Percentiles rank a stretch among this genome's conserved stretches.
Conservation (phyloP, 2,329 filamentous ascomycete genomes). For the Alternaria ventricosa region DNA sequence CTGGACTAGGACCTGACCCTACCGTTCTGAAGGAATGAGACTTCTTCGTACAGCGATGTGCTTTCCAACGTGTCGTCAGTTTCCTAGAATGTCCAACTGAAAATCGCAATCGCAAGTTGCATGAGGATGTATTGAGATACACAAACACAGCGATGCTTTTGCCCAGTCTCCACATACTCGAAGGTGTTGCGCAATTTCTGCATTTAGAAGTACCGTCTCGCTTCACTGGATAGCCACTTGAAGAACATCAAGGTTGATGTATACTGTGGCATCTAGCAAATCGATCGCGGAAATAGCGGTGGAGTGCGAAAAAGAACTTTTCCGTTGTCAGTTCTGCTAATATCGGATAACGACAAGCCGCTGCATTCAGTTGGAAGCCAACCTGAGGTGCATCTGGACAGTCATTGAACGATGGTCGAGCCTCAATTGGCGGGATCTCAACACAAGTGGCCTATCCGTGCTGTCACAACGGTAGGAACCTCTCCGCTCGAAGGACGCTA, state of each 20-base stretch:
- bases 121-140: not conserved
- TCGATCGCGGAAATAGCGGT: not conserved
- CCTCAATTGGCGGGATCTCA: not conserved
- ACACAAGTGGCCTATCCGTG: not conserved
- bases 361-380: not conserved
- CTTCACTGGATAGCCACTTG: not conserved
- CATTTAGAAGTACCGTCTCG: not conserved
- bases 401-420: not conserved
- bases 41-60: not conserved
- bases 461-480: not conserved
- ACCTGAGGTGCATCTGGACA: not conserved
- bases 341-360: not conserved
- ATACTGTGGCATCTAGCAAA: not conserved
- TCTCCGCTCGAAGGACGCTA: not conserved
- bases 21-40: not conserved
- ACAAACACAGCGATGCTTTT: not conserved
- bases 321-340: not conserved
- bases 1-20: not conserved
- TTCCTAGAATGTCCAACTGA: not conserved
- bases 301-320: not conserved
- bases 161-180: not conserved
- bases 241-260: not conserved
- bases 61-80: not conserved
- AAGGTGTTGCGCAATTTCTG: not conserved
- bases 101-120: not conserved